Evolutionary conservation across 73 alveolate species (phyloP).

Genomic region (Tetrahymena thermophila): DNA sequence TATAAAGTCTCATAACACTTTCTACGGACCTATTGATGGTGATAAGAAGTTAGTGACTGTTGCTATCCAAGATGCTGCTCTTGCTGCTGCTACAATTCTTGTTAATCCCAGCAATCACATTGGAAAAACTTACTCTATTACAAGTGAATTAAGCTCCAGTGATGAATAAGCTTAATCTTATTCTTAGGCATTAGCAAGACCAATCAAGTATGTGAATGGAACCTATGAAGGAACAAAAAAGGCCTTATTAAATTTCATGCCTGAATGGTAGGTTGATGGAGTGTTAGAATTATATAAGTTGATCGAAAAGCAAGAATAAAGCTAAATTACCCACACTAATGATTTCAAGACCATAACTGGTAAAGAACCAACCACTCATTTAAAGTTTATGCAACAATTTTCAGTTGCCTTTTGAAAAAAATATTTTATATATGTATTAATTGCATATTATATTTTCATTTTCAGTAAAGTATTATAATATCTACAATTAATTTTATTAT

Average conservation of each 20-base stretch:
- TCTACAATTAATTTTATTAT: too few species aligned
- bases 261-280: not conserved
- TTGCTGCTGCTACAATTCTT: not conserved
- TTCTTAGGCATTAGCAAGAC: not conserved
- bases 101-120: not conserved
- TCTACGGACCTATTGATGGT: not conserved
- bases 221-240: not conserved
- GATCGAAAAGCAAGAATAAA: not conserved
- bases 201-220: not conserved
- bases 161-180: not conserved
- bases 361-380: not conserved
- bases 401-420: too few species aligned
- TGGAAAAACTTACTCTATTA: not conserved
- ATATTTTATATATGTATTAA: too few species aligned
- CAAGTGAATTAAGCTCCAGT: not conserved
- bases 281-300: not conserved
- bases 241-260: not conserved
- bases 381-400: too few species aligned
- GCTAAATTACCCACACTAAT: not conserved
- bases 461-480: too few species aligned
- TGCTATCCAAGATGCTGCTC: not conserved
- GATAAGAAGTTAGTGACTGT: not conserved
- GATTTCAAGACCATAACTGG: not conserved
- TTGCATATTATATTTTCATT: too few species aligned
- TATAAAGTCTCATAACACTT: not conserved